Evolutionary conservation across 352 stramenopile genomes (phyloP).

Genomic region (Phytophthora syringae): DNA sequence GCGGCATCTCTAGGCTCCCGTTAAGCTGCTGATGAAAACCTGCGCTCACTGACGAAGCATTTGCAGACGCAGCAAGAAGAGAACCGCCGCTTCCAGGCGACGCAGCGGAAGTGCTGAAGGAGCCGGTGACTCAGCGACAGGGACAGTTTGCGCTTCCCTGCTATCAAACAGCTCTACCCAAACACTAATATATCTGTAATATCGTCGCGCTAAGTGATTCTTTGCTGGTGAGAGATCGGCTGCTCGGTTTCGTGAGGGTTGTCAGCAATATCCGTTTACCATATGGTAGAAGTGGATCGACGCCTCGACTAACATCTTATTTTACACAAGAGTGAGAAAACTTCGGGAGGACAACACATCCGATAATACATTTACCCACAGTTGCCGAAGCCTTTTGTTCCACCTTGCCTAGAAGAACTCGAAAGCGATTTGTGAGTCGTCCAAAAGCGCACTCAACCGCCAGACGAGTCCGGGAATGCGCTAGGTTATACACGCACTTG

Average conservation of each 20-base stretch:
- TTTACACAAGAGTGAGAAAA: not conserved
- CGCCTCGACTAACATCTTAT: not conserved
- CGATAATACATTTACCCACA: not conserved
- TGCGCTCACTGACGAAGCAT: not conserved
- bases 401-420: constrained; percentile 13
- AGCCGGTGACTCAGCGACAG: not conserved
- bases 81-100: not conserved
- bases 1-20: not conserved
- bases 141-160: not conserved
- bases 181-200: constrained; percentile 1
- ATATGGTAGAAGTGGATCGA: not conserved
- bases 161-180: not conserved
- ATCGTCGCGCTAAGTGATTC: constrained; percentile 7
- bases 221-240: not conserved
- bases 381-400: constrained; percentile 9
- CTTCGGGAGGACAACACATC: constrained; percentile 19
- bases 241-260: not conserved
- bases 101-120: constrained; percentile 1
- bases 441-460: constrained; percentile 19
- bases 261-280: not conserved
- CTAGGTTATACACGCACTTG: constrained; percentile 12
- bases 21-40: not conserved
- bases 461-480: constrained; percentile 14
- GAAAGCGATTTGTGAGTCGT: constrained; percentile 19
- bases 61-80: constrained; percentile 1